Evolutionary conservation across 805 yeast species (phyloP), one percentile per base, ranked within the genome.

Genomic region (Wickerhamiella slavikovae): DNA sequence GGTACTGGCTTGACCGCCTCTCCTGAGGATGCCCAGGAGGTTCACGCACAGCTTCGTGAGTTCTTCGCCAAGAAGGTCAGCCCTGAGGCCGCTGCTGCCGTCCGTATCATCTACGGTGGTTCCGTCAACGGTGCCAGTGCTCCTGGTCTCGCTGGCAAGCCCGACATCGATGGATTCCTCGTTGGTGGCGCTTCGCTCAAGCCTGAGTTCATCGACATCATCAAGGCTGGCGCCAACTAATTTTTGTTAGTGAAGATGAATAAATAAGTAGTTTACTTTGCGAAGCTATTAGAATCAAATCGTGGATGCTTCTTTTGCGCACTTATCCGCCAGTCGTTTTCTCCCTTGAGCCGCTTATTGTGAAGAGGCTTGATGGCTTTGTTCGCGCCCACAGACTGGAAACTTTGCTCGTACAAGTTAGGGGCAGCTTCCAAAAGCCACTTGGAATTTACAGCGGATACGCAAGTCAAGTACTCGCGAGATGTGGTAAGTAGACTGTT

Each of bases 1-100:
- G 98, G 98, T 57, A 83, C 96, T 46, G 98, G 98, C 53, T 71
- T 89, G 52, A 94, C 96, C 48, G 96, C 98, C 38, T 89, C 98
- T 46, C 82, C 98, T 44, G 78, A 76, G 44, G 98, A 89, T 54
- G 98, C 98, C 44, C 94, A 89, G 65, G 80, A 73, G 43, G 79
- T 89, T 50, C 98, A 89, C 65, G 67, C 68, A 54, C 66, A 66
- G 45, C 79, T 89, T 62, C 78, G 98, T 68, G 67, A 60, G 38
- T 82, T 67, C 68, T 68, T 89, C 55, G 62, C 68, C 44, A 60
- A 66, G 48, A 69, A 74, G 56, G 68, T 85, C 51, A 85, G 92
- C 52, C 64, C 57, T 22, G 68, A 69, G 43, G 77, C 66, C 53
- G 92, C 95, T 46, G 72, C 66, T 39, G 54, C 60, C 37, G 69